Conservation (phyloP, 148 eudicot genomes). For the Nepenthes mirabilis region DNA sequence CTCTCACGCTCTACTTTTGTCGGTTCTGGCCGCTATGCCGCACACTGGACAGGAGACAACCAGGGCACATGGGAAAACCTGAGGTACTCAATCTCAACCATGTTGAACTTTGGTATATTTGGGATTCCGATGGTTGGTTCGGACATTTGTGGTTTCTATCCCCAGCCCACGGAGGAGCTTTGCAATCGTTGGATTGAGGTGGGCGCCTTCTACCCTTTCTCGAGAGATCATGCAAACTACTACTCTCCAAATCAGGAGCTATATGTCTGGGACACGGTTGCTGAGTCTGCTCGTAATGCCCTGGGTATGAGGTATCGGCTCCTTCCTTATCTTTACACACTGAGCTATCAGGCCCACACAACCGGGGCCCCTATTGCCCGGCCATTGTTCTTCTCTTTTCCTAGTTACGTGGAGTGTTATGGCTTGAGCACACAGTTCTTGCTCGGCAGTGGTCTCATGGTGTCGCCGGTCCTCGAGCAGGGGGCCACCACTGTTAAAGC, state of each 20-base stretch:
- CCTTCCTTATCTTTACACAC: conserved; percentile 76
- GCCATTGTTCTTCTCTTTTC: conserved; percentile 78
- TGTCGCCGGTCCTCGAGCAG: conserved; percentile 68
- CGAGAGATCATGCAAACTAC: conserved; percentile 91
- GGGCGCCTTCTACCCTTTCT: conserved; percentile 95
- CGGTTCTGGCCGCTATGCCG: conserved; percentile 82
- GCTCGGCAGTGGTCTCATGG: conserved; percentile 77
- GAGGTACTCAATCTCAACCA: conserved; percentile 71
- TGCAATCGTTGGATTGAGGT: conserved; percentile 97
- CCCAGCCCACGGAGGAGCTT: conserved; percentile 82
- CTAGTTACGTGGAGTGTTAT: conserved; percentile 43
- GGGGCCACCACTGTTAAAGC: conserved; percentile 59
- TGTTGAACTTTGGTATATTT: conserved; percentile 82
- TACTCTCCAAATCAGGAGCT: conserved; percentile 92
- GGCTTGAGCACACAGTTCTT: conserved; percentile 84
- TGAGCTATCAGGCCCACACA: conserved; percentile 78
- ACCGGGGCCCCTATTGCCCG: conserved; percentile 88
- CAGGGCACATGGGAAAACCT: conserved; percentile 78
- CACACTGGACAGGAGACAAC: conserved; percentile 98
- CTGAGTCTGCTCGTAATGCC: conserved; percentile 84
- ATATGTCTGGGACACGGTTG: conserved; percentile 85
- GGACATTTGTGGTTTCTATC: conserved; percentile 94
- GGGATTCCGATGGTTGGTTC: conserved; percentile 98
- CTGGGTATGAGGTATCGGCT: conserved; percentile 90
- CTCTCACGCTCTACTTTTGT: conserved; percentile 78